Evolutionary conservation across 176 grass and related monocot genomes (phyloP), one percentile per base, ranked within the genome.

Genomic region (Guadua angustifolia): DNA sequence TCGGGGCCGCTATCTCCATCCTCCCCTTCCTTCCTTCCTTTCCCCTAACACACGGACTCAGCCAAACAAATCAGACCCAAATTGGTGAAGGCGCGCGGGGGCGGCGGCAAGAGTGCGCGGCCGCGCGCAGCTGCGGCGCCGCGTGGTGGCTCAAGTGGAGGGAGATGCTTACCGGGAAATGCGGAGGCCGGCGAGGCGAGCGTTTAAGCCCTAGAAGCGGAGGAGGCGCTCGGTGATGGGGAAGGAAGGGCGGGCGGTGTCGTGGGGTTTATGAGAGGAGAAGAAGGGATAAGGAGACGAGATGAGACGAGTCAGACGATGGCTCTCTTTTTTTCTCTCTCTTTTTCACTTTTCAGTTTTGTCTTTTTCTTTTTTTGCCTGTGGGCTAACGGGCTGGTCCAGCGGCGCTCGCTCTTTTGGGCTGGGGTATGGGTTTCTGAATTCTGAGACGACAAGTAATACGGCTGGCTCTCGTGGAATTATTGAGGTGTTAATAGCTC

Each of bases 1-100:
- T 77, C 73, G 88, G 87, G 63, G 86, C 51, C 81, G 85, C 70
- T 90, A 92, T 92, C 58, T 35, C 61, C 65, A 29, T 66, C 38
- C 73, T 62, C 35, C 50, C 38, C 70, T 57, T 67, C 26, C 39
- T 66, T 36, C 39, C 63, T 70, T 73, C 19, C 69, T 66, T 65
- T 29, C 36, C 75, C 77, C 82, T 82, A 12, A 15, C 29, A 90
- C 2, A 40, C 36, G 46, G 64, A 52, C 59, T 11, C 52, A 26
- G 63, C 19, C 35, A n/a, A 67, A 40, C 39, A 51, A 86, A 90
- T 83, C 79, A 83, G 83, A 32, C 67, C 56, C 21, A 82, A 90
- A 35, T 90, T 46, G 29, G 56, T 32, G 44, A 46, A 29, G 43
- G 33, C 69, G 53, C 61, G 9, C n/a, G 7, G 24, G 16, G 66